Base-by-base conservation (phyloP, 2,329 filamentous ascomycete species). In the Epichloe scottii region DNA sequence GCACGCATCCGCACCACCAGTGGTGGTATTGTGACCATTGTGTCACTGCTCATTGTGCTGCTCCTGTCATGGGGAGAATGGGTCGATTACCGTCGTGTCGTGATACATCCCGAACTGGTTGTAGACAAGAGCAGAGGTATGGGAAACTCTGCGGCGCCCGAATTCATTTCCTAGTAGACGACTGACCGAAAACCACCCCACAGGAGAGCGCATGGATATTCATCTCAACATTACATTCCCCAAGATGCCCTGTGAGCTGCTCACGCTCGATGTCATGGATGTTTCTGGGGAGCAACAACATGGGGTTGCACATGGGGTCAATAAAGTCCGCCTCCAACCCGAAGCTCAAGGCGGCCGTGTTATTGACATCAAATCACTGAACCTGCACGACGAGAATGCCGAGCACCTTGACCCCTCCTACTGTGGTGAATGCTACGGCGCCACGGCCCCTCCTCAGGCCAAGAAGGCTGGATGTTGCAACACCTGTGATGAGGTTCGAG, bases 201-300 rank as follows among this genome's bases (percentile, higher is more conserved):
- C 59, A 89, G 87, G 89, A 67, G 90, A 98, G 76, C 89, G 91
- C 69, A 97, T 98, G 91, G 93, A 97, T 68, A 98, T 98, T 58
- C 89, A 95, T 67, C 79, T 98, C 69, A 98, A 98, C 73, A 84
- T 98, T 54, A 93, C 89, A 45, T 98, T 98, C 66, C 93, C 93
- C 10, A 83, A 84, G 56, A 79, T 98, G 59, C 93, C 93, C 10
- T 98, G 93, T 72, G 91, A 97, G 69, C 81, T 98, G 48, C 76
- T 97, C 58, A 96, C 93, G 12, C 83, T 98, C 60, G 93, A 98
- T 67, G 91, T 98, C 51, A 98, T 98, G 93, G 93, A 98, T 70
- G 91, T 97, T 26, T 95, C 89, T 21, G 93, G 93, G 56, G 93
- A 98, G 69, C 86, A 96, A 64, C 93, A 98, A 68, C 87, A 90